These are phyloP conservation scores for Pseudogymnoascus sp. DNA, from an alignment of 2,329 filamentous ascomycete species.

Conservation along the genomic window DNA sequence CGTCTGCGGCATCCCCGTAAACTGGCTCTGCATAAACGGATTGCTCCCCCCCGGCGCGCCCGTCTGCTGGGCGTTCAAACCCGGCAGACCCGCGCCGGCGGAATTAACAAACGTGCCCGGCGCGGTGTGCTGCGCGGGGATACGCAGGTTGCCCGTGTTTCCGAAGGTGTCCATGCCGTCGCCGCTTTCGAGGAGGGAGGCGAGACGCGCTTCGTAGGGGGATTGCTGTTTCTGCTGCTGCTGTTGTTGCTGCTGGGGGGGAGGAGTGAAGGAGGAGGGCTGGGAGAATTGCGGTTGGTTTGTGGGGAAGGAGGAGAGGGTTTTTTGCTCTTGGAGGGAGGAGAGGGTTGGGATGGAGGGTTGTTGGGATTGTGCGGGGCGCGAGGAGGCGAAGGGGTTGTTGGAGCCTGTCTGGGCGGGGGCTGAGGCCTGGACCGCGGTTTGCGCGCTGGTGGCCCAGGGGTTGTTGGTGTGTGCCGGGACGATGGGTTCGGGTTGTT, in stretches of 20 bases:
- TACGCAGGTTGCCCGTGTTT: conserved; percentile 91
- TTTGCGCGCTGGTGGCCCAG: conserved; percentile 61
- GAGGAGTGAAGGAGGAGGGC: conserved; percentile 39
- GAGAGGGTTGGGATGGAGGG: conserved; percentile 60
- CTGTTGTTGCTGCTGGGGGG: conserved; percentile 38
- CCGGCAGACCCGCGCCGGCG: conserved; percentile 70
- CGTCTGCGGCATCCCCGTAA: conserved; percentile 63
- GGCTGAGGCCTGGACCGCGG: conserved; percentile 55
- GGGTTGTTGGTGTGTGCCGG: conserved; percentile 89
- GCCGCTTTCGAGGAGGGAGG: conserved; percentile 73
- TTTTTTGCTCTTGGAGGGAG: conserved; percentile 76
- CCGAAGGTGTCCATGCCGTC: conserved; percentile 97
- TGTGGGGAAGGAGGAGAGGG: conserved; percentile 45
- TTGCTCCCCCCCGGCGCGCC: conserved; percentile 72
- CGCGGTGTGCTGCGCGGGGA: conserved; percentile 92
- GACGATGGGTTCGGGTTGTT: conserved; percentile 50
- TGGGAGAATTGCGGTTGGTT: conserved; percentile 36
- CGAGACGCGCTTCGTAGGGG: conserved; percentile 67
- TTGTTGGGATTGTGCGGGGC: conserved; percentile 38
- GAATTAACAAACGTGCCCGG: conserved; percentile 96
- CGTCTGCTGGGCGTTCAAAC: conserved; percentile 49
- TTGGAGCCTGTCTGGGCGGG: conserved; percentile 91
- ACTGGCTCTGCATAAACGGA: conserved; percentile 79
- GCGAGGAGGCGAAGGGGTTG: conserved; percentile 82
- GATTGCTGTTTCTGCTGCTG: conserved; percentile 44